A percentile compares a stretch with the other conserved stretches of the same genome.
These are phyloP conservation scores for Kodamaea leandrae DNA, from an alignment of 805 yeast species.

Conservation along the genomic window DNA sequence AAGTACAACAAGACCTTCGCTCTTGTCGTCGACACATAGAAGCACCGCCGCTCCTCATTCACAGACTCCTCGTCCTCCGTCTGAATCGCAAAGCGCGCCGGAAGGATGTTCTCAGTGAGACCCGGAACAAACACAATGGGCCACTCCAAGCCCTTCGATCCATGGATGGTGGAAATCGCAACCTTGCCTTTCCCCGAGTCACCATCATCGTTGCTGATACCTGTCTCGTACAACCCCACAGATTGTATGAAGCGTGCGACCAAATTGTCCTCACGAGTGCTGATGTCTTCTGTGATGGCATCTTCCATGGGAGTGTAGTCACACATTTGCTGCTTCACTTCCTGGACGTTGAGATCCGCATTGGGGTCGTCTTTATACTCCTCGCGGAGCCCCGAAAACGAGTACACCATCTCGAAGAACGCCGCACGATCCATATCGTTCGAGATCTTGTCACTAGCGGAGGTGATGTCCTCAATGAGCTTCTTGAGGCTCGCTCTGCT, in stretches of 20 bases:
- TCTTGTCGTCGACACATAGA: constrained; percentile 87
- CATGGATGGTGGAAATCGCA: constrained; percentile 79
- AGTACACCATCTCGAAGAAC: constrained; percentile 26
- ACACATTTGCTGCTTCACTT: constrained; percentile 36
- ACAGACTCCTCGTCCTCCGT: constrained; percentile 26
- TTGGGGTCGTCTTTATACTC: constrained; percentile 24
- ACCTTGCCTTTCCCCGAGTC: constrained; percentile 21
- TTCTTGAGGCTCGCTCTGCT: constrained; percentile 16
- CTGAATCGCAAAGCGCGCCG: constrained; percentile 50
- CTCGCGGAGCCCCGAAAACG: constrained; percentile 26
- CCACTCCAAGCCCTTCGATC: constrained; percentile 95
- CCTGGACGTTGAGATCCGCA: constrained; percentile 38
- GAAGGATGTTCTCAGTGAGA: constrained; percentile 62
- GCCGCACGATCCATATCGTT: constrained; percentile 11
- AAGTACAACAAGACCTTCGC: constrained; percentile 61
- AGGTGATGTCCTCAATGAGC: constrained; percentile 27
- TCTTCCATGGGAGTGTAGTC: constrained; percentile 32
- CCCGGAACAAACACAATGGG: constrained; percentile 85
- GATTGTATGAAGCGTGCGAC: constrained; percentile 30
- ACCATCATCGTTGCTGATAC: constrained; percentile 15
- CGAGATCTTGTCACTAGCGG: constrained; percentile 15
- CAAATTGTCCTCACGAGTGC: constrained; percentile 12
- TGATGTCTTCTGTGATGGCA: background rate
- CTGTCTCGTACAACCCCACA: constrained; percentile 34
- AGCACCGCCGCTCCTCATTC: constrained; percentile 79